phyloP scores from a whole-genome alignment of 345 rosid species.

The Acer negundo region DNA sequence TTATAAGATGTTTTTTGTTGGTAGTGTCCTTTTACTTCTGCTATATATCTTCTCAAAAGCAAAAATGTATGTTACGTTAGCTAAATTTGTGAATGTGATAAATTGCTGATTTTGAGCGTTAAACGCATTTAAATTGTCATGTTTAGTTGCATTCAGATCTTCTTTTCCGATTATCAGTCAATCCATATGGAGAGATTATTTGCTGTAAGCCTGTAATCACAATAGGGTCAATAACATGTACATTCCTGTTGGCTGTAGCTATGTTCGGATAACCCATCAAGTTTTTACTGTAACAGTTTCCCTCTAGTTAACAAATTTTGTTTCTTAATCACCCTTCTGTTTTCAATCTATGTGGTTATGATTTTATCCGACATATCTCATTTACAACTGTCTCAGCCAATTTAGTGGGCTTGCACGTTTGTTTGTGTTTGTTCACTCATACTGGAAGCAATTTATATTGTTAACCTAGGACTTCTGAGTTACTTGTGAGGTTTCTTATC shows the following conservation, averaged over 20 bases:
- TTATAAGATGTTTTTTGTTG: neutral
- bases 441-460: neutral
- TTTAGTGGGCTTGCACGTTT: conserved; percentile 7
- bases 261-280: neutral
- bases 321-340: neutral
- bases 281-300: neutral
- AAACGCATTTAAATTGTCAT: neutral
- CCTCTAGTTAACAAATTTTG: neutral
- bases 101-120: neutral
- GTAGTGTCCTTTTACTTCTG: neutral
- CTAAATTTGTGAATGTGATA: neutral
- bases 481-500: conserved; percentile 9
- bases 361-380: neutral
- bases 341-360: neutral
- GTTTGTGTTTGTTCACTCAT: conserved; percentile 8
- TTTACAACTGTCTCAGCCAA: neutral
- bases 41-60: neutral
- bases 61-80: neutral
- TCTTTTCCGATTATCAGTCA: neutral
- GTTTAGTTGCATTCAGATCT: neutral
- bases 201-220: neutral
- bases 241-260: neutral
- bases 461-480: conserved; percentile 8
- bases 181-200: neutral
- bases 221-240: neutral